phyloP scores from a whole-genome alignment of 768 basidiomycete species.

The Pisolithus tinctorius region DNA sequence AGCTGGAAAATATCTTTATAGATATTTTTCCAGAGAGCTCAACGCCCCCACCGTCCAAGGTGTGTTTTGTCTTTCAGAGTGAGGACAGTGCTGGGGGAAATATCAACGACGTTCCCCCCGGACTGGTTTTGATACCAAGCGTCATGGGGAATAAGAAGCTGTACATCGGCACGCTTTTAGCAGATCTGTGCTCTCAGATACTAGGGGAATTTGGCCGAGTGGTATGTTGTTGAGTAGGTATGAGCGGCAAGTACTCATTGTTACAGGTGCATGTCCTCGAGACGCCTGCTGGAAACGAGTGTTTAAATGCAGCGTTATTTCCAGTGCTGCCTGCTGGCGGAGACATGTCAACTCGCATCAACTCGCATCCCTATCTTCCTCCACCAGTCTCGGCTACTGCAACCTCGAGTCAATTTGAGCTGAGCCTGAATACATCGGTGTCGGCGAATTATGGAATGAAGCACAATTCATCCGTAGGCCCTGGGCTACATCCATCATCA shows the following conservation, averaged over 20 bases:
- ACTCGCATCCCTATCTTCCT: slow-evolving; percentile 38
- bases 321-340: slow-evolving; percentile 54
- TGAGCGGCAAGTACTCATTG: slow-evolving; percentile 6
- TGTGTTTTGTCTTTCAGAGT: slow-evolving; percentile 81
- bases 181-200: slow-evolving; percentile 83
- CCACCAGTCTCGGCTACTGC: slow-evolving; percentile 41
- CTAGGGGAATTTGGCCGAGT: slow-evolving; percentile 79
- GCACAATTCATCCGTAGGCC: slow-evolving; percentile 48
- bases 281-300: slow-evolving; percentile 79
- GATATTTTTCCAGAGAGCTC: slow-evolving; percentile 62
- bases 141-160: slow-evolving; percentile 84
- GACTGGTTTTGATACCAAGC: slow-evolving; percentile 73
- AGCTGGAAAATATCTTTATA: slow-evolving; percentile 59
- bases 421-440: slow-evolving; percentile 21
- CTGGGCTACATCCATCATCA: slow-evolving; percentile 18
- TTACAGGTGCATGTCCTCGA: slow-evolving; percentile 71
- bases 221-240: slow-evolving; percentile 41
- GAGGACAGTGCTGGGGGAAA: slow-evolving; percentile 47
- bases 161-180: slow-evolving; percentile 83
- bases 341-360: slow-evolving; percentile 55
- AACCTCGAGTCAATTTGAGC: slow-evolving; percentile 52
- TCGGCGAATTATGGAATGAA: slow-evolving; percentile 33
- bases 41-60: slow-evolving; percentile 72
- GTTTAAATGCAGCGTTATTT: slow-evolving; percentile 64
- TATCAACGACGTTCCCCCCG: slow-evolving; percentile 49